These are phyloP conservation scores for Nicotiana noctiflora DNA, from an alignment of 257 asterid species.

Conservation along the genomic window DNA sequence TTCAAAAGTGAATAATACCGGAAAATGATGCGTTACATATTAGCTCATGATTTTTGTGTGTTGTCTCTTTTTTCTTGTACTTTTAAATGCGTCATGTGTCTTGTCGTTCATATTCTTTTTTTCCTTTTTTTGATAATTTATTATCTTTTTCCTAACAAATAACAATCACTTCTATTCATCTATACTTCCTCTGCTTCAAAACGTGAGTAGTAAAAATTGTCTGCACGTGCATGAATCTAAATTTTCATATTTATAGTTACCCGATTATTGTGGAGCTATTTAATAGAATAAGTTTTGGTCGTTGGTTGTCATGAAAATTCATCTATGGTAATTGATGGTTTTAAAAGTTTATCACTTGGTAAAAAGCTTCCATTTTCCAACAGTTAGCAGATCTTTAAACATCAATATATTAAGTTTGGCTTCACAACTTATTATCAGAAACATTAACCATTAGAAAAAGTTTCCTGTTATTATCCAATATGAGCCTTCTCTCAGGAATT, in stretches of 20 bases:
- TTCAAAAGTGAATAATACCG: neutral
- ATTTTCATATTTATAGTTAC: neutral
- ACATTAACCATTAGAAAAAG: neutral
- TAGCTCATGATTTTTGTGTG: neutral
- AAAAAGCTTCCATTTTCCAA: neutral
- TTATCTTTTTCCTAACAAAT: neutral
- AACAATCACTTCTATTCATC: neutral
- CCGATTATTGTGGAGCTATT: neutral
- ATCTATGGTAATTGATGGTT: neutral
- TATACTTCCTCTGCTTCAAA: neutral
- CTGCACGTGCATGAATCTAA: neutral
- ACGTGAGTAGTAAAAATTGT: neutral
- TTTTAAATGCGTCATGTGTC: neutral
- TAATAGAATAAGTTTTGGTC: neutral
- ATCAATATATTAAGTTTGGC: neutral
- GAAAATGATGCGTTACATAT: neutral
- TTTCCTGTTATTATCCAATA: neutral
- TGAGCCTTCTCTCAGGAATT: neutral
- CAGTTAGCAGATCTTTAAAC: neutral
- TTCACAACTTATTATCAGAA: neutral
- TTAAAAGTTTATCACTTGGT: neutral
- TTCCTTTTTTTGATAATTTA: neutral
- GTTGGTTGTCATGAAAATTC: neutral
- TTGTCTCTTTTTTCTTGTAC: neutral
- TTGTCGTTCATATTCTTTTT: neutral